Base-by-base conservation (phyloP, 2,329 filamentous ascomycete genomes). In the Epichloe aotearoae region DNA sequence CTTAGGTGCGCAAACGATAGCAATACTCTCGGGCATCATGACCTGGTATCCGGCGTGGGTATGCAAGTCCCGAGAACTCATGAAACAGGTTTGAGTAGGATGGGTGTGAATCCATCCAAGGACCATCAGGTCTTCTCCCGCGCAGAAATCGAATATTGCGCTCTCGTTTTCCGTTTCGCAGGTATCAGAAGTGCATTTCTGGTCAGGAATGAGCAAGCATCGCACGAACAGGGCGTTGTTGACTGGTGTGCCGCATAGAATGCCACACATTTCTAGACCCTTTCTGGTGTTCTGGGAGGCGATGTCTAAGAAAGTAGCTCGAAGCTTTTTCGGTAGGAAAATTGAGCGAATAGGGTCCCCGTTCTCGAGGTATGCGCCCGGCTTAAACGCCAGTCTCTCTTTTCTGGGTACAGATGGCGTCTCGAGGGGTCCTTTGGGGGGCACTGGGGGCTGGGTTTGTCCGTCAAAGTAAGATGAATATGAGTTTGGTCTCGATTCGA, bases 51-150 rank as follows among this genome's bases (percentile, higher is more conserved):
- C 89, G 3, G 84, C 83, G 62, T 95, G 91, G 0, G 94, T 98
- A 63, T 98, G 93, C 57, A 97, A 64, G 63, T 98, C 93, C 47
- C 91, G 76, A 46, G 86, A 93, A 64, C 88, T 95, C 87, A 98
- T 94, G 65, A 98, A 98, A 67, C 93, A 98, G 0, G 88, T 94
- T 69, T 98, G 93, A 0, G 85, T 88, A 0, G 93, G 93, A 65
- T 98, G 93, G 0, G 93, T 98, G 64, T 98, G 93, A 54, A 98
- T 98, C 93, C 93, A 98, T 39, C 91, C 91, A 5, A 95, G 76
- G 49, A 95, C 82, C 66, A 95, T 79, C 37, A 97, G 69, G 54
- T 94, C 86, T 61, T 95, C 80, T 5, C 75, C 76, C 59, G 93
- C 86, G 62, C 90, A 94, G 64, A 91, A 96, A 51, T 95, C 88